Percentiles rank a stretch among this genome's conserved stretches.
Conservation (phyloP, 169 alveolate species). For the Toxoplasma gondii region DNA sequence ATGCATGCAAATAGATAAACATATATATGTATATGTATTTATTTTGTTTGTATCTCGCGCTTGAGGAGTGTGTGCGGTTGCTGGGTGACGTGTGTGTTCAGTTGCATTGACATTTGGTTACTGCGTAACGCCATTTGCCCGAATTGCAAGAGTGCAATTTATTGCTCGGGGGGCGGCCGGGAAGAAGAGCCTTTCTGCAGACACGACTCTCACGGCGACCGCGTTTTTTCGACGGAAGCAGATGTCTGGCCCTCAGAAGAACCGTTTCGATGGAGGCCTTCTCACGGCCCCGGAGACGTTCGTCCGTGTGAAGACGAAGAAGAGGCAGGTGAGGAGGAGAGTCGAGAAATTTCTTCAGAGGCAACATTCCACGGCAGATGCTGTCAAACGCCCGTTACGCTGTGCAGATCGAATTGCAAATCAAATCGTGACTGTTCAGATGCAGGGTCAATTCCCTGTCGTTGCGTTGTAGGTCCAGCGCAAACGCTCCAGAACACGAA, state of each 20-base stretch:
- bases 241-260: not conserved
- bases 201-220: not conserved
- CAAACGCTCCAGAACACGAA: too few relatives aligned
- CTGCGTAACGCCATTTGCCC: constrained; percentile 84
- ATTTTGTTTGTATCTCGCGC: too few relatives aligned
- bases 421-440: too few relatives aligned
- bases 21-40: not conserved
- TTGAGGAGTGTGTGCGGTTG: too few relatives aligned
- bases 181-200: not conserved
- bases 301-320: not conserved
- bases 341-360: too few relatives aligned
- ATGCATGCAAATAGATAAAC: not conserved
- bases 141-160: constrained; percentile 72
- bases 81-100: not conserved
- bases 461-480: too few relatives aligned
- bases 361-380: too few relatives aligned
- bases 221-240: not conserved
- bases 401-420: too few relatives aligned
- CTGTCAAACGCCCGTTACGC: too few relatives aligned
- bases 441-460: too few relatives aligned
- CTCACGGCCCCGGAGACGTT: not conserved
- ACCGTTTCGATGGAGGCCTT: not conserved
- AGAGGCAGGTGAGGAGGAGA: too few relatives aligned
- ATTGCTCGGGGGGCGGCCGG: not conserved
- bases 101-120: constrained; percentile 83